A percentile compares a stretch with the other conserved stretches of the same genome.
These are phyloP conservation scores for Funneliformis mosseae DNA, from an alignment of 192 early-diverging fungal genomes.

Conservation along the genomic window DNA sequence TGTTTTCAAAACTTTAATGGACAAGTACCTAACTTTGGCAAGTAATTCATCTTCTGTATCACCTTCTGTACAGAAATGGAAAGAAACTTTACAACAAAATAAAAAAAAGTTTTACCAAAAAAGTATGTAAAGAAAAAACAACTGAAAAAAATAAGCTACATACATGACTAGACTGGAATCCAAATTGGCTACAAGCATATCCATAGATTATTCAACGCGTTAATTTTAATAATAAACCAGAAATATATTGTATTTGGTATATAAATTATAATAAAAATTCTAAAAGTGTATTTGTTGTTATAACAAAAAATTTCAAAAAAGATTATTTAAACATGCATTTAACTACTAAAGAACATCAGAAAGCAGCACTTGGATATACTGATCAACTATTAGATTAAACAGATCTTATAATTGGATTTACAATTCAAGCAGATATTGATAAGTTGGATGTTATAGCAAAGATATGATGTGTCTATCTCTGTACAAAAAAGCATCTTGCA, in stretches of 20 bases:
- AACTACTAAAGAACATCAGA: background rate
- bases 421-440: background rate
- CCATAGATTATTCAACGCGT: background rate
- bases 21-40: no score
- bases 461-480: background rate
- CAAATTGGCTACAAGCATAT: background rate
- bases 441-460: slow-evolving; percentile 7
- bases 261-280: background rate
- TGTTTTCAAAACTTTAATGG: no score
- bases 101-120: no score
- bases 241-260: background rate
- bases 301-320: background rate
- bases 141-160: background rate
- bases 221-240: background rate
- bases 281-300: background rate
- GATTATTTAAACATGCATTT: slow-evolving; percentile 4
- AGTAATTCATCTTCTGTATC: no score
- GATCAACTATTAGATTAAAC: background rate
- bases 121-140: no score
- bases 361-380: background rate
- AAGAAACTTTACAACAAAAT: no score
- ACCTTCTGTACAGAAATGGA: no score
- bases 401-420: background rate
- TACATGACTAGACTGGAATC: background rate
- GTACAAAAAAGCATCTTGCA: background rate